phyloP scores from a whole-genome alignment of 108 stramenopile species.

The Parietichytrium sp. region DNA sequence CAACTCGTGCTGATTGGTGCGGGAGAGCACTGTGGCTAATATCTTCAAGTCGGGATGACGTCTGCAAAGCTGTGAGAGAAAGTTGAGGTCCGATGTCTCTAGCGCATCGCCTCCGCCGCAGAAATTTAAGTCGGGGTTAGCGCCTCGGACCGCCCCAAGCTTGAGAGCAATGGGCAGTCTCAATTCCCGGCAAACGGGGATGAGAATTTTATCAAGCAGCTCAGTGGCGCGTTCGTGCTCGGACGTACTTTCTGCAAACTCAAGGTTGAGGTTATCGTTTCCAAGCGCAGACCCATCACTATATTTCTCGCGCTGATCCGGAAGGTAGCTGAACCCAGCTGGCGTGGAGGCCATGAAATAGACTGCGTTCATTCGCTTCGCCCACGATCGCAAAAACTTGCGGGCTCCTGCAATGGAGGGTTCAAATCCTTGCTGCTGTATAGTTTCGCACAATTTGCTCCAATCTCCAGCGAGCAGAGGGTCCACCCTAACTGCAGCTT shows the following conservation, averaged over 20 bases:
- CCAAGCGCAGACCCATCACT: background rate
- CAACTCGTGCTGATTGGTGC: slow-evolving; percentile 81
- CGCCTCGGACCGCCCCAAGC: slow-evolving; percentile 75
- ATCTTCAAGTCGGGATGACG: slow-evolving; percentile 76
- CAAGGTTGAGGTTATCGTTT: no score
- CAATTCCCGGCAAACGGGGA: slow-evolving; percentile 76
- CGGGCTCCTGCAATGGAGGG: slow-evolving; percentile 69
- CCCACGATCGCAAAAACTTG: slow-evolving; percentile 75
- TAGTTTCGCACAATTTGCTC: slow-evolving; percentile 59
- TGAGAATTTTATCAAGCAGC: slow-evolving; percentile 71
- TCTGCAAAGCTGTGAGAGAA: slow-evolving; percentile 65
- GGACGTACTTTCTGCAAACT: background rate
- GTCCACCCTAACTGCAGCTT: slow-evolving; percentile 81
- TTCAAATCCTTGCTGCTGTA: slow-evolving; percentile 69
- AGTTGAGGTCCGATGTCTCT: slow-evolving; percentile 71
- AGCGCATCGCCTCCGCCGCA: slow-evolving; percentile 71
- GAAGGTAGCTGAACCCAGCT: slow-evolving; percentile 67
- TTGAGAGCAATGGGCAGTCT: slow-evolving; percentile 78
- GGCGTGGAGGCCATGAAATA: slow-evolving; percentile 90
- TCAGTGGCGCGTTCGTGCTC: slow-evolving; percentile 49
- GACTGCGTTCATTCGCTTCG: slow-evolving; percentile 77
- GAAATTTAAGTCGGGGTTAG: slow-evolving; percentile 66
- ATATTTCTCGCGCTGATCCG: background rate
- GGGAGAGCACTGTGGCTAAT: slow-evolving; percentile 78
- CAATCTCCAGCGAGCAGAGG: slow-evolving; percentile 76